Percentiles rank a stretch among this genome's conserved stretches.
phyloP scores from a whole-genome alignment of 352 stramenopile genomes.

The Phytopythium boreale region DNA sequence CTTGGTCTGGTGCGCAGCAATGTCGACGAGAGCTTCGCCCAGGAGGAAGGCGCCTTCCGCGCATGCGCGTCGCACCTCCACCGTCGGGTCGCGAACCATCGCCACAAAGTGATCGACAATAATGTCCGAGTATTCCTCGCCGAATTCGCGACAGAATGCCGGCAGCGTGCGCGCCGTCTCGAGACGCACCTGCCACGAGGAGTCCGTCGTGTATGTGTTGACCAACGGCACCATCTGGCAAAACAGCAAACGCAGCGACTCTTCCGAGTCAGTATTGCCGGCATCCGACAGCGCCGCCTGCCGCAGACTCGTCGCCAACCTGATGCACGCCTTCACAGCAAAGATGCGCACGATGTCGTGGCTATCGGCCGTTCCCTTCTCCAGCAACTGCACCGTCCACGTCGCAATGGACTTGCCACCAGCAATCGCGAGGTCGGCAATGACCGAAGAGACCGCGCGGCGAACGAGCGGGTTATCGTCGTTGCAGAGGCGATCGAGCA shows the following conservation, averaged over 20 bases:
- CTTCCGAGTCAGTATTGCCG: constrained; percentile 13
- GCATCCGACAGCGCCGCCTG: constrained; percentile 12
- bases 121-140: constrained; percentile 75
- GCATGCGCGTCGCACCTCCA: constrained; percentile 79
- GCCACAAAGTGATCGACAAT: constrained; percentile 88
- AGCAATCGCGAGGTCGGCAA: constrained; percentile 63
- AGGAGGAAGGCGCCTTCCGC: constrained; percentile 65
- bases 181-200: constrained; percentile 85
- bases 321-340: constrained; percentile 80
- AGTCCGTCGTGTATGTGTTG: constrained; percentile 86
- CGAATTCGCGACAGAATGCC: constrained; percentile 75
- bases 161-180: constrained; percentile 73
- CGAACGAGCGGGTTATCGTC: constrained; percentile 86
- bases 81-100: constrained; percentile 79
- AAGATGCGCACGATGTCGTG: constrained; percentile 89
- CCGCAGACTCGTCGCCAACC: constrained; percentile 57
- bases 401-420: constrained; percentile 44
- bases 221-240: constrained; percentile 86
- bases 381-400: constrained; percentile 77
- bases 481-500: constrained; percentile 86
- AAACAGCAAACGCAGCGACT: constrained; percentile 62
- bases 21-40: constrained; percentile 52
- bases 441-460: constrained; percentile 80
- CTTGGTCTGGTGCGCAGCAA: constrained; percentile 29
- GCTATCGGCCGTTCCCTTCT: constrained; percentile 79